Conservation (phyloP, 768 basidiomycete genomes). For the Calvatia gigantea region DNA sequence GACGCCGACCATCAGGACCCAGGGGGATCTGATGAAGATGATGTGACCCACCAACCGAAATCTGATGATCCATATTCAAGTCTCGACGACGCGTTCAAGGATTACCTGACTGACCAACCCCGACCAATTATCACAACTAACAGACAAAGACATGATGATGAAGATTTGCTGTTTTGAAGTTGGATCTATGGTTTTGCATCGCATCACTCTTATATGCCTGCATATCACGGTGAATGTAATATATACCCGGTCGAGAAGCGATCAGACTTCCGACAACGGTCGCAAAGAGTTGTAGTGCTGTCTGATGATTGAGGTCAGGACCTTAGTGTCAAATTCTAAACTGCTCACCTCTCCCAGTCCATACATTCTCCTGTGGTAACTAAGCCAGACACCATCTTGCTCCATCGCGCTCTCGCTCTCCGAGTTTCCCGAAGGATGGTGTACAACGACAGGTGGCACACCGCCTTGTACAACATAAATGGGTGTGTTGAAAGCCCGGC, state of each 20-base stretch:
- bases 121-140: conserved; percentile 49
- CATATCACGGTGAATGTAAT: conserved; percentile 12
- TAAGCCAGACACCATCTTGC: conserved; percentile 60
- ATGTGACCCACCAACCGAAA: conserved; percentile 25
- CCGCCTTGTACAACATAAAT: conserved; percentile 91
- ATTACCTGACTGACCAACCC: conserved; percentile 71
- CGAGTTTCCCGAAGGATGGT: conserved; percentile 50
- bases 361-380: conserved; percentile 93
- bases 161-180: conserved; percentile 63
- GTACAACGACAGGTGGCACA: conserved; percentile 78
- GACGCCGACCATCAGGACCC: conserved; percentile 31
- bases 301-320: conserved; percentile 10
- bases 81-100: conserved; percentile 72
- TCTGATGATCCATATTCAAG: conserved; percentile 78
- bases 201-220: conserved; percentile 5
- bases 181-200: not conserved
- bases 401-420: conserved; percentile 24
- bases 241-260: not conserved
- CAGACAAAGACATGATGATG: conserved; percentile 44
- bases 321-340: not conserved
- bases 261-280: conserved; percentile 36
- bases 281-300: conserved; percentile 90
- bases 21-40: conserved; percentile 21
- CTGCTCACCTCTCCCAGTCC: conserved; percentile 86
- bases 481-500: conserved; percentile 73